Conservation (phyloP, 345 rosid genomes). For the Dipteronia sinensis region DNA sequence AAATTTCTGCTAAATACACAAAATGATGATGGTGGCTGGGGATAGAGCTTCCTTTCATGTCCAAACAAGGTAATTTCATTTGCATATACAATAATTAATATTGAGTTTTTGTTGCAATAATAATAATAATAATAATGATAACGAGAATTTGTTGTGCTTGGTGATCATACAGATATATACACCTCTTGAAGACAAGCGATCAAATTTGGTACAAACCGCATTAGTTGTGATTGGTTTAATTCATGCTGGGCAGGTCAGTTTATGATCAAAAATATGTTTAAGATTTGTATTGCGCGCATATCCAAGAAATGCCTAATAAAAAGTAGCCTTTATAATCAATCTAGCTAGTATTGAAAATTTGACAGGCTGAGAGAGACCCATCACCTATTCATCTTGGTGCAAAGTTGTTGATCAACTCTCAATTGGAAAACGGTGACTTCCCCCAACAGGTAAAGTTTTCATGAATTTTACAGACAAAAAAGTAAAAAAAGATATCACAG, state of each 20-base stretch:
- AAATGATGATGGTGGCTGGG: conserved; percentile 51
- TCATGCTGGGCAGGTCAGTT: conserved; percentile 53
- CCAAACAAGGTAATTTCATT: conserved; percentile 32
- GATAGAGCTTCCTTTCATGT: conserved; percentile 50
- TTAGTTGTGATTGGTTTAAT: conserved; percentile 55
- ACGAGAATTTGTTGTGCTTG: neutral
- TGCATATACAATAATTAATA: no score
- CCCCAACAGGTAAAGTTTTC: conserved; percentile 58
- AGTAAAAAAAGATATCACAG: no score
- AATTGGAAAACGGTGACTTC: conserved; percentile 60
- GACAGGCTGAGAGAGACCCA: conserved; percentile 55
- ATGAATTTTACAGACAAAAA: no score
- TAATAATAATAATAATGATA: neutral
- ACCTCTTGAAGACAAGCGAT: conserved; percentile 48
- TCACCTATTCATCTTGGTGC: conserved; percentile 67
- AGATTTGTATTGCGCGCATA: no score
- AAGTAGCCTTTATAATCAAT: no score
- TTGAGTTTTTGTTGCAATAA: no score
- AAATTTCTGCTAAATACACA: conserved; percentile 42
- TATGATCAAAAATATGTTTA: no score
- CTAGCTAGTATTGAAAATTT: no score
- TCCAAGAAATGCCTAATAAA: no score
- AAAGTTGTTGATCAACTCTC: conserved; percentile 69
- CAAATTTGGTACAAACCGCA: conserved; percentile 58
- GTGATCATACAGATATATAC: conserved; percentile 33